phyloP scores from a whole-genome alignment of 176 grass and related monocot genomes.

The Saccharum officinarum region DNA sequence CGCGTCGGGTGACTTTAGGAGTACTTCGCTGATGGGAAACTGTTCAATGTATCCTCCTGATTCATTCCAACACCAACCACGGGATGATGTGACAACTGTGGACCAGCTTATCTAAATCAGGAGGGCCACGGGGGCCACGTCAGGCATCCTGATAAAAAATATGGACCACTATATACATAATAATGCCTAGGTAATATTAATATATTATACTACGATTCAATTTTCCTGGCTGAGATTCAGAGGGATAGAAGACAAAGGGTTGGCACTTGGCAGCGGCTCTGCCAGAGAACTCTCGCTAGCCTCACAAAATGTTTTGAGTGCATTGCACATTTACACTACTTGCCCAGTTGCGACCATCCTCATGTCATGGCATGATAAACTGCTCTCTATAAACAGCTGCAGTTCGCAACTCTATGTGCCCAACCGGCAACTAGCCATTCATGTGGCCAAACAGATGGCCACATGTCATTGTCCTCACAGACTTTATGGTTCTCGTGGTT shows the following conservation, averaged over 20 bases:
- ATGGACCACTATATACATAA: neutral
- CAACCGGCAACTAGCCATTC: neutral
- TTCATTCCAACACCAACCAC: neutral
- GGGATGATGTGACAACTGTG: neutral
- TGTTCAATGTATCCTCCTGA: slow-evolving; percentile 1
- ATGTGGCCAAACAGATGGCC: neutral
- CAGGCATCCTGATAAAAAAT: slow-evolving; percentile 19
- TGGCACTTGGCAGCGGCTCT: slow-evolving; percentile 12
- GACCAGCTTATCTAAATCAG: slow-evolving; percentile 18
- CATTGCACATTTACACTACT: slow-evolving; percentile 14
- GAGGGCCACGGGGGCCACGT: neutral
- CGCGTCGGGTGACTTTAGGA: neutral
- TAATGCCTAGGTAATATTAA: neutral
- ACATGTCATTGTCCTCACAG: neutral
- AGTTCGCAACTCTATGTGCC: neutral
- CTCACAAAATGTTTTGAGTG: slow-evolving; percentile 5
- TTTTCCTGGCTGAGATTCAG: slow-evolving; percentile 17
- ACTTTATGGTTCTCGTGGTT: neutral
- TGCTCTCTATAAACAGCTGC: slow-evolving; percentile 18
- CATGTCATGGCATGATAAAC: neutral
- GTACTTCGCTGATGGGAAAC: neutral
- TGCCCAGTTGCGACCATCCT: slow-evolving; percentile 18
- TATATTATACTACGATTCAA: neutral
- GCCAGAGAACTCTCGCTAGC: neutral
- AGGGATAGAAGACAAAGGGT: neutral